Percentiles rank a stretch among this genome's conserved stretches.
Conservation (phyloP, 2,329 filamentous ascomycete species). For the Calycina herbarum region DNA sequence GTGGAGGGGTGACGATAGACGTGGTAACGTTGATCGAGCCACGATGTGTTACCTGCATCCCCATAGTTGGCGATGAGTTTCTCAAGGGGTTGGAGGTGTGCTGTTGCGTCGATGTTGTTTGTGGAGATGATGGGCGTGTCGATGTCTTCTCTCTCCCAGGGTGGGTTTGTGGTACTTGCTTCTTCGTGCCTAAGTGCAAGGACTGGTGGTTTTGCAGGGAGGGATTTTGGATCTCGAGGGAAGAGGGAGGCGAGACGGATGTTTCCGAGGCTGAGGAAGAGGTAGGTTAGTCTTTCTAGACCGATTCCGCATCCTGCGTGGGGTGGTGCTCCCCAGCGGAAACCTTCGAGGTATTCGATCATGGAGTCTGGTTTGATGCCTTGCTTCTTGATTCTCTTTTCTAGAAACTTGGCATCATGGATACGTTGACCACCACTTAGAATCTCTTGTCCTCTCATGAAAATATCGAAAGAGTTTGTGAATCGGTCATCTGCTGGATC, state of each 20-base stretch:
- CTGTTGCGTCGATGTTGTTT: slow-evolving; percentile 9
- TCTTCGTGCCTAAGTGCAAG: slow-evolving; percentile 79
- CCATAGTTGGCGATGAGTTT: slow-evolving; percentile 94
- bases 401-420: slow-evolving; percentile 73
- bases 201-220: slow-evolving; percentile 66
- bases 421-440: slow-evolving; percentile 92
- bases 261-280: slow-evolving; percentile 83
- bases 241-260: slow-evolving; percentile 87
- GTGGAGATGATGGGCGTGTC: slow-evolving; percentile 34
- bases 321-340: slow-evolving; percentile 84
- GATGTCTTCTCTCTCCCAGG: slow-evolving; percentile 49
- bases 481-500: slow-evolving; percentile 69
- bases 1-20: slow-evolving; percentile 80
- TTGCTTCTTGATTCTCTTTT: slow-evolving; percentile 71
- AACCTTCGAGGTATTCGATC: slow-evolving; percentile 87
- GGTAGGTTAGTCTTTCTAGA: slow-evolving; percentile 83
- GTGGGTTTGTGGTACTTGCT: slow-evolving; percentile 74
- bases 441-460: slow-evolving; percentile 90
- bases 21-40: slow-evolving; percentile 85
- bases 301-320: slow-evolving; percentile 90
- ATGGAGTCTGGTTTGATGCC: slow-evolving; percentile 80
- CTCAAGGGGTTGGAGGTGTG: slow-evolving; percentile 69
- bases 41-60: slow-evolving; percentile 90
- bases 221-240: slow-evolving; percentile 83
- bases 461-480: slow-evolving; percentile 95